A percentile compares a stretch with the other conserved stretches of the same genome.
These are phyloP conservation scores for Phytopythium montanum DNA, from an alignment of 352 stramenopile species.

Conservation along the genomic window DNA sequence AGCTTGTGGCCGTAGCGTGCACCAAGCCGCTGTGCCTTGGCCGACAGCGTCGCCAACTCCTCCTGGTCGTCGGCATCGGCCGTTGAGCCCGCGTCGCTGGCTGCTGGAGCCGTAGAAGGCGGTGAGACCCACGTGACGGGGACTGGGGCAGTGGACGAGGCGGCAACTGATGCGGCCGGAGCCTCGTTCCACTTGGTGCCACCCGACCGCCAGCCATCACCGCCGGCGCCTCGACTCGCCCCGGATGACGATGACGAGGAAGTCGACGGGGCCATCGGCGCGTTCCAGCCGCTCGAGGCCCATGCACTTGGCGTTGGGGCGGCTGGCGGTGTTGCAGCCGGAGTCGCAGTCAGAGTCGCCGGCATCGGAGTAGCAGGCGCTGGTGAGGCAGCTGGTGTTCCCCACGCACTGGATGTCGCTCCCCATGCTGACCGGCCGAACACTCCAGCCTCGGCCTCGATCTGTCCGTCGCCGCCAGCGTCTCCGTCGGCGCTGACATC, in stretches of 20 bases:
- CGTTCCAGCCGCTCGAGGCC: slow-evolving; percentile 4
- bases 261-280: not conserved
- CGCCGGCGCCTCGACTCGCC: not conserved
- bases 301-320: slow-evolving; percentile 3
- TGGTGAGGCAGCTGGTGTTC: slow-evolving; percentile 6
- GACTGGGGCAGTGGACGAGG: not conserved
- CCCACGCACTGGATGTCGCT: not conserved
- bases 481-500: slow-evolving; percentile 3
- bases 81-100: not conserved
- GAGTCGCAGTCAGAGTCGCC: too few relatives aligned
- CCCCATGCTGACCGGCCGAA: slow-evolving; percentile 21
- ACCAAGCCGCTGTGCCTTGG: slow-evolving; percentile 62
- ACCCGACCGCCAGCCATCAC: slow-evolving; percentile 4
- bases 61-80: not conserved
- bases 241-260: not conserved
- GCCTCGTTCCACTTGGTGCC: slow-evolving; percentile 10
- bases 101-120: not conserved
- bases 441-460: slow-evolving; percentile 20
- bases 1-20: slow-evolving; percentile 76
- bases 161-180: not conserved
- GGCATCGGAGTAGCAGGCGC: slow-evolving; percentile 8
- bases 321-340: not conserved
- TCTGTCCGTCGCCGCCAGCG: not conserved
- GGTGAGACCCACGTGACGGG: slow-evolving; percentile 16
- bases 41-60: slow-evolving; percentile 38